phyloP scores from a whole-genome alignment of 2,329 filamentous ascomycete genomes.

The Colletotrichum aenigma region DNA sequence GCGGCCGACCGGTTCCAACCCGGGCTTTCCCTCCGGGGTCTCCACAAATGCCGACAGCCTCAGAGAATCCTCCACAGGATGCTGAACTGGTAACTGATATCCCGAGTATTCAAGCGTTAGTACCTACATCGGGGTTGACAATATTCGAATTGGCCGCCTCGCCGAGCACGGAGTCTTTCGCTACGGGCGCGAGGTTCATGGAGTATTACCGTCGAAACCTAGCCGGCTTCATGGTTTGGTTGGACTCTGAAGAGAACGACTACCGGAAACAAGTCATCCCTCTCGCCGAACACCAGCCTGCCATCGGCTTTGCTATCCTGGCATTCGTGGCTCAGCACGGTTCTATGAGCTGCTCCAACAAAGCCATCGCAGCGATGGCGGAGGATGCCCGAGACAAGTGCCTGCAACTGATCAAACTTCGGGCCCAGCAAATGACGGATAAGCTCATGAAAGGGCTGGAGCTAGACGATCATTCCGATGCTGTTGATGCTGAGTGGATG shows the following conservation, averaged over 20 bases:
- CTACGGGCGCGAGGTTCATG: slow-evolving; percentile 26
- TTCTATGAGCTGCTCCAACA: background rate
- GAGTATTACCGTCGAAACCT: slow-evolving; percentile 32
- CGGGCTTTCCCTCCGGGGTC: background rate
- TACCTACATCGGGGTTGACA: too few relatives aligned
- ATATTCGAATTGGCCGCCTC: background rate
- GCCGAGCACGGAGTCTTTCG: background rate
- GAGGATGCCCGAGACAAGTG: slow-evolving; percentile 31
- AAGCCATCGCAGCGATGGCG: slow-evolving; percentile 23
- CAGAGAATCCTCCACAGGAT: background rate
- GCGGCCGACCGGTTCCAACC: background rate
- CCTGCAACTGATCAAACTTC: slow-evolving; percentile 25
- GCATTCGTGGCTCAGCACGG: slow-evolving; percentile 33
- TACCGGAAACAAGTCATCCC: slow-evolving; percentile 31
- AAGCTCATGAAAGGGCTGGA: slow-evolving; percentile 24
- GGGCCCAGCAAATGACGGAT: slow-evolving; percentile 24
- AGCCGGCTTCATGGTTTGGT: slow-evolving; percentile 34
- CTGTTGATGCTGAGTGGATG: slow-evolving; percentile 32
- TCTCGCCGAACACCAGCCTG: slow-evolving; percentile 27
- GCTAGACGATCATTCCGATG: slow-evolving; percentile 25
- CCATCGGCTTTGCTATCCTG: slow-evolving; percentile 30
- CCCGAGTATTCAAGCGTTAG: background rate
- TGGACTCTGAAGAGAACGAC: slow-evolving; percentile 31
- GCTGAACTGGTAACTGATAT: too few relatives aligned
- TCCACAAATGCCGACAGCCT: background rate